Evolutionary conservation across 2,329 filamentous ascomycete genomes (phyloP), one percentile per base, ranked within the genome.

Genomic region (Canariomyces notabilis): DNA sequence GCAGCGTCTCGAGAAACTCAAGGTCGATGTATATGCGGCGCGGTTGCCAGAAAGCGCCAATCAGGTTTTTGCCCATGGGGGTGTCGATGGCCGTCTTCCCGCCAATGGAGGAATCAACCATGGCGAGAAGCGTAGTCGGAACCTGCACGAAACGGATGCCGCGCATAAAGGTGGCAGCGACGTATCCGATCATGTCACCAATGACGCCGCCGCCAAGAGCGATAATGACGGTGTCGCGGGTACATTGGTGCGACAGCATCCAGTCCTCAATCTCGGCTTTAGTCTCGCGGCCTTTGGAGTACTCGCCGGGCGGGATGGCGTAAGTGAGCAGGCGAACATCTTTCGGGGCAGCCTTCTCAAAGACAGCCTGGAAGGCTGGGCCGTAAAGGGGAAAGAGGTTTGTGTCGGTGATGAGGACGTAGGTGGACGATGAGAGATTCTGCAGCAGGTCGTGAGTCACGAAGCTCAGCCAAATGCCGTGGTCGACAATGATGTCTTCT

Each of bases 61-160:
- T 83, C 52, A 98, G 71, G 64, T 98, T 98, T 75, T 98, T 98
- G 50, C 93, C 93, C 64, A 90, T 80, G 6, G 91, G 90, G 0
- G 89, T 95, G 64, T 98, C 93, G 66, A 98, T 97, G 46, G 93
- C 93, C 8, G 93, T 98, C 75, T 98, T 98, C 53, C 93, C 93
- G 52, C 93, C 93, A 62, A 98, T 97, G 31, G 89, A 95, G 37
- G 91, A 97, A 68, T 98, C 93, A 34, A 98, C 93, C 93, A 98
- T 98, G 54, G 93, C 82, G 43, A 98, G 76, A 47, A 98, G 74
- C 0, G 90, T 95, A 8, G 93, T 98, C 1, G 93, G 93, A 37
- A 98, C 90, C 68, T 98, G 93, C 34, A 96, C 89, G 64, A 95
- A 95, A 57, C 87, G 87, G 52, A 98, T 85, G 46, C 93, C 93